Evolutionary conservation across 768 basidiomycete species (phyloP).

Genomic region (Hypholoma fasciculare): DNA sequence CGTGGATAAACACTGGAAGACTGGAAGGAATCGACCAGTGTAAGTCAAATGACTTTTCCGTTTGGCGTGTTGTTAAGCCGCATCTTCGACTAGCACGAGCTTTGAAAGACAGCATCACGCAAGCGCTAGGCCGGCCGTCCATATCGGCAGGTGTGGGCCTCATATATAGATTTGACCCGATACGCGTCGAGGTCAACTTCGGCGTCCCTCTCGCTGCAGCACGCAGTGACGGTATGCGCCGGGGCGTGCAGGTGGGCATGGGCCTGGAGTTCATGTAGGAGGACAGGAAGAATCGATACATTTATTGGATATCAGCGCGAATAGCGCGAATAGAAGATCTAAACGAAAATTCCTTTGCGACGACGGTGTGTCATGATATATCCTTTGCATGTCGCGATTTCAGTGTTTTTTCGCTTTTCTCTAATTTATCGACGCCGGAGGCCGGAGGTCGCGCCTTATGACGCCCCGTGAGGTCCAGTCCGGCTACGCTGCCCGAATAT

Average conservation of each 20-base stretch:
- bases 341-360: not conserved
- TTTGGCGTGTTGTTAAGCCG: constrained; percentile 2
- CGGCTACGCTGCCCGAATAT: not conserved
- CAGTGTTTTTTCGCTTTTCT: too few species aligned
- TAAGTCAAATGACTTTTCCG: constrained; percentile 30
- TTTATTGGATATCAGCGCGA: not conserved
- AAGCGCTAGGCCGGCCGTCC: constrained; percentile 44
- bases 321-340: not conserved
- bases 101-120: constrained; percentile 26
- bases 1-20: constrained; percentile 81
- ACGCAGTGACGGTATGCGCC: constrained; percentile 62
- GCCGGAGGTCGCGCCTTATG: not conserved
- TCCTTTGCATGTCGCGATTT: too few species aligned
- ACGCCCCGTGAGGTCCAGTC: not conserved
- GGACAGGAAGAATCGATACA: not conserved
- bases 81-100: constrained; percentile 13
- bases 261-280: constrained; percentile 73
- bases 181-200: constrained; percentile 87
- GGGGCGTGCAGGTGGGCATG: constrained; percentile 80
- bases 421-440: too few species aligned
- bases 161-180: constrained; percentile 79
- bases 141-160: constrained; percentile 82
- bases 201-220: constrained; percentile 78
- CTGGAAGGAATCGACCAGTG: constrained; percentile 61
- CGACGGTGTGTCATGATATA: not conserved